phyloP scores from a whole-genome alignment of 2,329 filamentous ascomycete genomes.

The Passalora sequoiae region DNA sequence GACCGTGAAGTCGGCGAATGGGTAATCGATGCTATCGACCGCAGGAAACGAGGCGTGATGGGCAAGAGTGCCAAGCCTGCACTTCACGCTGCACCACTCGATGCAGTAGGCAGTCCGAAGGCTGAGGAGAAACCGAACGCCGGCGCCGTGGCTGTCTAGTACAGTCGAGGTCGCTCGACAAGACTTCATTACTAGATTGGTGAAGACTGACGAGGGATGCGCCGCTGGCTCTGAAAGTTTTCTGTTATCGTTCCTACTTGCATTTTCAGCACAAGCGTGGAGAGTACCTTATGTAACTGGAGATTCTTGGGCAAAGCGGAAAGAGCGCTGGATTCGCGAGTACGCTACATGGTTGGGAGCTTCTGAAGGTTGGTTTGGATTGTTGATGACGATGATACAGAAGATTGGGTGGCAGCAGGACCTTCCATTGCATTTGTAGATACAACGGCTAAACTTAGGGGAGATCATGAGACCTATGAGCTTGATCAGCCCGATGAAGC shows the following conservation, averaged over 20 bases:
- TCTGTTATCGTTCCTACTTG: too few relatives aligned
- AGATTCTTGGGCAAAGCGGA: too few relatives aligned
- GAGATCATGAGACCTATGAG: too few relatives aligned
- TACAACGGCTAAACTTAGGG: too few relatives aligned
- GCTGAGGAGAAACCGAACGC: slow-evolving; percentile 3
- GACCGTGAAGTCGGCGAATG: slow-evolving; percentile 83
- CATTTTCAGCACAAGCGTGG: slow-evolving; percentile 4
- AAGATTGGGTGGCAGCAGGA: slow-evolving; percentile 4
- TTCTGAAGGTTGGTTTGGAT: neutral
- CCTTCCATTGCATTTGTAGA: neutral
- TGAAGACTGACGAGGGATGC: neutral
- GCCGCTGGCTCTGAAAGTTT: too few relatives aligned
- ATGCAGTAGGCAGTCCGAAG: slow-evolving; percentile 45
- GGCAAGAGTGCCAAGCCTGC: slow-evolving; percentile 64
- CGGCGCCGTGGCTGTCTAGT: slow-evolving; percentile 8
- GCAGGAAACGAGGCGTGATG: slow-evolving; percentile 56
- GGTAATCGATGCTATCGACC: slow-evolving; percentile 68
- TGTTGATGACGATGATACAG: slow-evolving; percentile 9
- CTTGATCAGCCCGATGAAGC: too few relatives aligned
- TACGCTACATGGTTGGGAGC: neutral
- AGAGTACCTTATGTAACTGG: too few relatives aligned
- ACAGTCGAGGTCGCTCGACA: neutral
- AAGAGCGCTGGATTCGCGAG: slow-evolving; percentile 10
- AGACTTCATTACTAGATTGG: too few relatives aligned
- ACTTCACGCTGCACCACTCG: slow-evolving; percentile 78